These are phyloP conservation scores for Eleusine coracana DNA, from an alignment of 176 grass and related monocot species.

Conservation along the genomic window DNA sequence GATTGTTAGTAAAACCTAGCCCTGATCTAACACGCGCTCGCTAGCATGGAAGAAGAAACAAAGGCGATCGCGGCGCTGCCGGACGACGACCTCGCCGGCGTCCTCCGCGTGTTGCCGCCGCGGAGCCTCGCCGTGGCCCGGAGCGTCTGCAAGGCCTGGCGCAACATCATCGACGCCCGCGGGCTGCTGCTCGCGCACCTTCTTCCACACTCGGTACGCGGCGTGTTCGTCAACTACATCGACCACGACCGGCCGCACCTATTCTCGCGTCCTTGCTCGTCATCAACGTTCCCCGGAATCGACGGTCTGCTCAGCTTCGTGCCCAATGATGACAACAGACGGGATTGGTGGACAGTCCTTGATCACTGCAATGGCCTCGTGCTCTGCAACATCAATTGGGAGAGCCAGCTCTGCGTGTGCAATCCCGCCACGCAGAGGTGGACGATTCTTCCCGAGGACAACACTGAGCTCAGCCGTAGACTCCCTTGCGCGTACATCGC, in stretches of 20 bases:
- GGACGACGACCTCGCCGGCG: too few relatives aligned
- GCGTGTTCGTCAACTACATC: neutral
- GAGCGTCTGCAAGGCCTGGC: too few relatives aligned
- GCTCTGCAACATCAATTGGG: neutral
- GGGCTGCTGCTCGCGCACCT: too few relatives aligned
- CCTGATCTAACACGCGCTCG: too few relatives aligned
- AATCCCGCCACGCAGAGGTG: neutral
- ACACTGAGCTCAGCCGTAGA: too few relatives aligned
- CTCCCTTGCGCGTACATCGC: neutral
- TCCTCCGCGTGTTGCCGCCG: too few relatives aligned
- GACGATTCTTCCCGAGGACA: neutral
- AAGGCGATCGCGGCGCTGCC: too few relatives aligned
- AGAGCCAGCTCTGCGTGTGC: neutral
- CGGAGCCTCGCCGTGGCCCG: too few relatives aligned
- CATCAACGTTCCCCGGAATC: neutral
- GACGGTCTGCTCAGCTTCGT: neutral
- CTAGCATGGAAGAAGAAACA: too few relatives aligned
- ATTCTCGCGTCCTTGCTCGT: neutral
- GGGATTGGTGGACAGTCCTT: neutral
- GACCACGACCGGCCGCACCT: neutral
- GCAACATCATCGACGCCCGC: too few relatives aligned
- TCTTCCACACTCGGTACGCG: too few relatives aligned
- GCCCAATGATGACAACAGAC: neutral
- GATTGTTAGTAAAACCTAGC: too few relatives aligned
- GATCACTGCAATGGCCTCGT: constrained; percentile 30